Evolutionary conservation across 164 flowering plant genomes (phyloP).

Genomic region (Berberis vulgaris): DNA sequence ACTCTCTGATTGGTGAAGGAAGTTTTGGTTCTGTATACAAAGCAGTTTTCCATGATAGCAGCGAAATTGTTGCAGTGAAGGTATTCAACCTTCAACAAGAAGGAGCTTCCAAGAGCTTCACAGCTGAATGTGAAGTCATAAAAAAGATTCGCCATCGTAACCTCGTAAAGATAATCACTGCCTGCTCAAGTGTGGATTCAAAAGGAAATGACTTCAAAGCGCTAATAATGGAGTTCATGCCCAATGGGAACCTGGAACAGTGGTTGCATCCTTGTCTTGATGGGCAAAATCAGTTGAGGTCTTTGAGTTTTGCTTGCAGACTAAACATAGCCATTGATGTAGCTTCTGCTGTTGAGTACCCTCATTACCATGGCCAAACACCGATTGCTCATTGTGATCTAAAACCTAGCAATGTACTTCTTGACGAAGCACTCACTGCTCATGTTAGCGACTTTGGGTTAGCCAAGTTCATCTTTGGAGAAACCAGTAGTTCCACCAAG

Average conservation of each 20-base stretch:
- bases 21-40: conserved; percentile 9
- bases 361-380: not conserved
- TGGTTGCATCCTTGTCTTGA: conserved; percentile 11
- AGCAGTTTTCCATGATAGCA: not conserved
- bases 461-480: not conserved
- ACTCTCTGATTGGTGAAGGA: conserved; percentile 4
- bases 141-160: conserved; percentile 7
- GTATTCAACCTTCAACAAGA: conserved; percentile 6
- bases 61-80: not conserved
- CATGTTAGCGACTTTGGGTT: conserved; percentile 10
- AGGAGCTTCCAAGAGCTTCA: conserved; percentile 11
- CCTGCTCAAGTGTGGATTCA: conserved; percentile 10
- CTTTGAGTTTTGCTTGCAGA: not conserved
- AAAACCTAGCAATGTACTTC: conserved; percentile 9
- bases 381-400: conserved; percentile 7
- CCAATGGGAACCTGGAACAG: conserved; percentile 6
- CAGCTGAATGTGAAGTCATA: conserved; percentile 6
- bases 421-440: conserved; percentile 1
- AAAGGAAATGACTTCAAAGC: conserved; percentile 15
- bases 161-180: conserved; percentile 8
- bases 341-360: conserved; percentile 9
- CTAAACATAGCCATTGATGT: conserved; percentile 7
- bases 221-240: conserved; percentile 9
- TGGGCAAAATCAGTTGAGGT: not conserved
- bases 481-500: not conserved